phyloP scores from a whole-genome alignment of 192 early-diverging fungal genomes.

The Backusella luteola region DNA sequence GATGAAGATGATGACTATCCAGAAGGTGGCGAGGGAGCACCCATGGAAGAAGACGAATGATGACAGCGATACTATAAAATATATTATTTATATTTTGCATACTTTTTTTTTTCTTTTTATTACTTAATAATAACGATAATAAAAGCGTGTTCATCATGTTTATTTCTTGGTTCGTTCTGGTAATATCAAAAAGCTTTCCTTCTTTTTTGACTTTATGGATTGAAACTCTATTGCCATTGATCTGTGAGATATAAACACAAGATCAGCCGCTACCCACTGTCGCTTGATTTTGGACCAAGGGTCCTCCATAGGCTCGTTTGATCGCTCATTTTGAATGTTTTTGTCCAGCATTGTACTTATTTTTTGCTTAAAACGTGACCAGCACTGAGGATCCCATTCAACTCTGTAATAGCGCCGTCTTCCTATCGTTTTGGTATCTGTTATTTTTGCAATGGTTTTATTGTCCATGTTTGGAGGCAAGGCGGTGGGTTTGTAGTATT shows the following conservation, averaged over 20 bases:
- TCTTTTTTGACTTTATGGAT: neutral
- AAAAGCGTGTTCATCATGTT: neutral
- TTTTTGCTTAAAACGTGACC: neutral
- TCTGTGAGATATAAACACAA: conserved; percentile 6
- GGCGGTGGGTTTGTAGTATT: neutral
- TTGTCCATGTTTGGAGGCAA: neutral
- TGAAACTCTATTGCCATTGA: conserved; percentile 5
- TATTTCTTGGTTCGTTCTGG: neutral
- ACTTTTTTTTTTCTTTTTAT: neutral
- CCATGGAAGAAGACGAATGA: conserved; percentile 23
- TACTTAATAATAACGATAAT: neutral
- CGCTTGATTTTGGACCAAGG: neutral
- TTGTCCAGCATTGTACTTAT: neutral
- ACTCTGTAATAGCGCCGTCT: neutral
- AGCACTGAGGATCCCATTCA: neutral
- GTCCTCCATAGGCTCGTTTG: neutral
- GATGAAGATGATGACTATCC: conserved; percentile 56
- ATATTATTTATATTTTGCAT: neutral
- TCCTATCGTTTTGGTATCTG: neutral
- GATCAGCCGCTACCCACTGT: conserved; percentile 19
- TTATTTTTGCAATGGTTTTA: neutral
- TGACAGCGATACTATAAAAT: neutral
- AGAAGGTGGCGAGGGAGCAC: conserved; percentile 1
- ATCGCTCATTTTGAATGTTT: neutral
- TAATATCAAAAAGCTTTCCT: neutral